phyloP scores from a whole-genome alignment of 1,284 basidiomycete genomes.

The Sporisorium iseilematis-ciliati region DNA sequence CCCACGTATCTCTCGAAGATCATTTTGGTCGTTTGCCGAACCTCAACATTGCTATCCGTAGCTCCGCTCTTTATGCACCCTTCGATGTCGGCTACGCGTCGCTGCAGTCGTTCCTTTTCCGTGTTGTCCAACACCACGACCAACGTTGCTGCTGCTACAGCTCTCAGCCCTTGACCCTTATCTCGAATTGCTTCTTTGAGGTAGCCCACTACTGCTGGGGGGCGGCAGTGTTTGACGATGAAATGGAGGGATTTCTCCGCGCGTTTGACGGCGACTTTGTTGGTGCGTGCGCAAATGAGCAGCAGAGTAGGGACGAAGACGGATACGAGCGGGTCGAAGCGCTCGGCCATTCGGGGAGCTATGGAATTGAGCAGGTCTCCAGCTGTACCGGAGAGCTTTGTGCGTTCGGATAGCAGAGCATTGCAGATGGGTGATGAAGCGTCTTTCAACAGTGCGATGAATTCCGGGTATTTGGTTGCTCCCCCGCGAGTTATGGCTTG shows the following conservation, averaged over 20 bases:
- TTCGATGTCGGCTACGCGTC: constrained; percentile 70
- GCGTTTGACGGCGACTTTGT: constrained; percentile 72
- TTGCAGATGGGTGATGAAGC: constrained; percentile 43
- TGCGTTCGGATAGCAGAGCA: constrained; percentile 72
- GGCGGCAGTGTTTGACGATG: constrained; percentile 71
- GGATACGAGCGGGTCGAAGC: constrained; percentile 71
- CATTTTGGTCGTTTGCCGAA: constrained; percentile 71
- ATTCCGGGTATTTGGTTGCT: constrained; percentile 55
- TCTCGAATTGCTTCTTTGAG: constrained; percentile 71
- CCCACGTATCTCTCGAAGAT: constrained; percentile 71
- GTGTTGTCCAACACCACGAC: constrained; percentile 65
- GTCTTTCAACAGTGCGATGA: constrained; percentile 45
- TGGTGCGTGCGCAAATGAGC: constrained; percentile 72
- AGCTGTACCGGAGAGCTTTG: constrained; percentile 72
- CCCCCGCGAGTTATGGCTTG: constrained; percentile 62
- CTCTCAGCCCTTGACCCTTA: constrained; percentile 62
- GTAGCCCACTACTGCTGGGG: constrained; percentile 67
- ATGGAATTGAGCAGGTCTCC: constrained; percentile 72
- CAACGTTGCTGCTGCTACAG: constrained; percentile 39
- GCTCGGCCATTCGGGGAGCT: constrained; percentile 70
- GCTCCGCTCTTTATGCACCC: constrained; percentile 70
- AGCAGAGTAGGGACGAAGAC: constrained; percentile 72
- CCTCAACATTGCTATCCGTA: constrained; percentile 72
- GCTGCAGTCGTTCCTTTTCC: constrained; percentile 62
- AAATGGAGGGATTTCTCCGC: constrained; percentile 71